Conservation (phyloP, 164 flowering plant genomes). For the Vitis labrusca region DNA sequence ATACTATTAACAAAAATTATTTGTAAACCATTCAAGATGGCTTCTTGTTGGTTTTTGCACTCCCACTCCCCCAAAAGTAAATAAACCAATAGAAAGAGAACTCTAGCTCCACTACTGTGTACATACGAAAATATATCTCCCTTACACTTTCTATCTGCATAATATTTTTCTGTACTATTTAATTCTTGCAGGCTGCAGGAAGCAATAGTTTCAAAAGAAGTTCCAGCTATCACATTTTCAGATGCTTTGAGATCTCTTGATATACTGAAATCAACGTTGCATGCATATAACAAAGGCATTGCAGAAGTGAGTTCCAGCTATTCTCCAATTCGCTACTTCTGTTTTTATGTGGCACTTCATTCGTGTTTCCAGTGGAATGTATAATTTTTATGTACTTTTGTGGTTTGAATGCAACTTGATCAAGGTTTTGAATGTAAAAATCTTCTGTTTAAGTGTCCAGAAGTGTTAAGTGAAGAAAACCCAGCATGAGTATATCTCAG, state of each 20-base stretch:
- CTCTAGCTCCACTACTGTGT: background rate
- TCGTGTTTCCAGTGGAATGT: background rate
- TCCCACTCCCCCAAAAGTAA: too few species aligned
- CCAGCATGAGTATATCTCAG: background rate
- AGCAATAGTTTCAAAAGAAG: conserved; percentile 29
- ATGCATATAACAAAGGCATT: conserved; percentile 66
- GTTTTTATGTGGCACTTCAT: background rate
- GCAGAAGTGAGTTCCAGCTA: conserved; percentile 56
- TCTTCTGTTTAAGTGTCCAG: background rate
- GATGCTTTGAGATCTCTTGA: conserved; percentile 49
- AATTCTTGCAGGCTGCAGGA: conserved; percentile 50
- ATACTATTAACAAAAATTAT: too few species aligned
- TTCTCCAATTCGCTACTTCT: background rate
- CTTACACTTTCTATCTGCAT: background rate
- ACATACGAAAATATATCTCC: background rate
- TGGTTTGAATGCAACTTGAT: conserved; percentile 1
- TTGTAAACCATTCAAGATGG: too few species aligned
- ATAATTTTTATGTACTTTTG: background rate
- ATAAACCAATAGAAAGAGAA: too few species aligned
- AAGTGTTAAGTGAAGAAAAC: background rate
- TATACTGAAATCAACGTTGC: conserved; percentile 47
- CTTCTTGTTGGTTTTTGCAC: too few species aligned
- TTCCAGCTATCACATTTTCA: conserved; percentile 28
- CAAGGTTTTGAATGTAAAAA: background rate
- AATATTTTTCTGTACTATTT: conserved; percentile 1